Conservation (phyloP, 2,329 filamentous ascomycete genomes). For the Calonectria pteridis region DNA sequence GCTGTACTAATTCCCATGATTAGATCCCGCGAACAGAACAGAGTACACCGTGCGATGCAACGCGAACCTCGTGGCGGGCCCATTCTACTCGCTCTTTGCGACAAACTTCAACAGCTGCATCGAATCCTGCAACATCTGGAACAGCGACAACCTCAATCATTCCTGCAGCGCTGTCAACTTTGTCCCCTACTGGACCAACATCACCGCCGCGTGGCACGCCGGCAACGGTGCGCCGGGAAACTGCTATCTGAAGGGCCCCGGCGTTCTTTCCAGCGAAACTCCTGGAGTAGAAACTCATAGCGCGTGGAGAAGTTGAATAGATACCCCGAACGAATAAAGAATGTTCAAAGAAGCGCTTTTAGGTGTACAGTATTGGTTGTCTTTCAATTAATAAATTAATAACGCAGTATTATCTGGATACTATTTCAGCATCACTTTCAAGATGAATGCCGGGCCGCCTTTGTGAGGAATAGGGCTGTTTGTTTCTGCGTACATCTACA, state of each 20-base stretch:
- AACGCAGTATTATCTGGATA: background rate
- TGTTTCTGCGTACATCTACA: too few relatives aligned
- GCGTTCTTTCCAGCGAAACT: background rate
- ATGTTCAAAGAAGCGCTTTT: background rate
- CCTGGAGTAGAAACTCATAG: background rate
- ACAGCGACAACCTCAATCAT: background rate
- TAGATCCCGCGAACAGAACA: background rate
- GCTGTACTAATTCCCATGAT: background rate
- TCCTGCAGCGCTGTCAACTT: background rate
- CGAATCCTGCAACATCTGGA: slow-evolving; percentile 2
- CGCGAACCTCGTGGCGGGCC: background rate
- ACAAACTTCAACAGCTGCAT: slow-evolving; percentile 10
- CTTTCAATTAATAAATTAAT: background rate
- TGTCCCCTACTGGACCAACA: background rate
- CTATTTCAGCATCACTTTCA: background rate
- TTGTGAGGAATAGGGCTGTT: background rate
- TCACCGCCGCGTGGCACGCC: background rate
- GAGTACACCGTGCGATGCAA: background rate
- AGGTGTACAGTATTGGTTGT: background rate
- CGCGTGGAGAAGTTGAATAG: background rate
- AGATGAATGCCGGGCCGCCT: background rate
- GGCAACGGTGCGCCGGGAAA: background rate
- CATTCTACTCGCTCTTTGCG: background rate
- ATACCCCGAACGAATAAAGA: background rate
- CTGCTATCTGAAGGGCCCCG: background rate